Percentiles rank a stretch among this genome's conserved stretches.
Conservation (phyloP, 768 basidiomycete species). For the Arthromyces matolae region DNA sequence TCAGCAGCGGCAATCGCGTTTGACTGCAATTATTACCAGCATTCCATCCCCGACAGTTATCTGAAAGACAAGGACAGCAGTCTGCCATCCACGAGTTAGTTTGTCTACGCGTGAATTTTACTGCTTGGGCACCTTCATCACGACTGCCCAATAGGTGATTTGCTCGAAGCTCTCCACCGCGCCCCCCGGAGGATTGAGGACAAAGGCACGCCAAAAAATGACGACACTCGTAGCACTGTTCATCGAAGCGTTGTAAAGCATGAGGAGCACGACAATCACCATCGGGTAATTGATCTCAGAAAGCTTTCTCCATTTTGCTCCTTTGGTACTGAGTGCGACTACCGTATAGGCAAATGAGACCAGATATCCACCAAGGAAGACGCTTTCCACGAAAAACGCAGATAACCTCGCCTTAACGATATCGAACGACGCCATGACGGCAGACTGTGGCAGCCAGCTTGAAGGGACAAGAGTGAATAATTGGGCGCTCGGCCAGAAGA, state of each 20-base stretch:
- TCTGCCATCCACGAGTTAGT: background rate
- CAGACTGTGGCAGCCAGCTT: too few species aligned
- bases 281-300: background rate
- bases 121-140: background rate
- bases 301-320: background rate
- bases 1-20: background rate
- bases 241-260: background rate
- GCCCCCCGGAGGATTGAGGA: background rate
- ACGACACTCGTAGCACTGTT: background rate
- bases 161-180: background rate
- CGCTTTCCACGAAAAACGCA: background rate
- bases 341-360: background rate
- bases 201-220: constrained; percentile 2
- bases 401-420: background rate
- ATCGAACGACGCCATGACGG: background rate
- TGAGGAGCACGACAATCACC: background rate
- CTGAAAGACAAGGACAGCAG: background rate
- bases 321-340: background rate
- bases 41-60: constrained; percentile 3
- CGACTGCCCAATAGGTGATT: background rate
- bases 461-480: too few species aligned
- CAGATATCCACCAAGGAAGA: constrained; percentile 1
- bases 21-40: background rate
- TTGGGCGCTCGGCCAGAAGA: too few species aligned
- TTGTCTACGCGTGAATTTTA: too few species aligned